Base-by-base conservation (phyloP, 345 rosid species). In the Populus pruinosa region DNA sequence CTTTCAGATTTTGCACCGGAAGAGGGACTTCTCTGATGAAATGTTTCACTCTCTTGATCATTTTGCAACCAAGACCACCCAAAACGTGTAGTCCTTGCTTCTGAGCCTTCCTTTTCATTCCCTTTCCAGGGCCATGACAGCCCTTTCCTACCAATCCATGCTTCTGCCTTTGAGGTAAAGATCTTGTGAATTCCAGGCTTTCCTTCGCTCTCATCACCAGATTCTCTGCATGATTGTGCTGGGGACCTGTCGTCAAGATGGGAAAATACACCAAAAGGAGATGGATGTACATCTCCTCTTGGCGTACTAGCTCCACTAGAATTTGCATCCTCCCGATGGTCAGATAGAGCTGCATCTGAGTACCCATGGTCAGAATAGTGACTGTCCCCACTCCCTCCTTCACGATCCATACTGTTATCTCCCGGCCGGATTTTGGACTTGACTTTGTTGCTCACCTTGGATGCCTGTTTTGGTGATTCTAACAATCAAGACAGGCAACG, bases 111-210 rank as follows among this genome's bases (percentile, higher is more conserved):
- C 76, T 53, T 88, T 82, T 89, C 99, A 77, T 87, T 90, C 78
- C 93, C 97, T 84, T 89, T 96, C 99, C 97, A 96, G 47, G 97
- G 99, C 98, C 97, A 96, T 43, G 97, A 81, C 74, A 96, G 73
- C 38, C 97, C 95, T 82, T 89, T 92, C 90, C 86, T 92, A 76
- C 84, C 90, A 79, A 96, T 89, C 96, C 95, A 91, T 71, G 92
- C 96, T 85, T 91, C 96, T 53, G 97, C 97, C 80, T 87, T 94
- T 59, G 94, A 88, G 74, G 95, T 81, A 72, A 91, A 80, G 70
- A 85, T 86, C 87, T 92, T 92, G 79, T 83, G 93, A 79, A 91
- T 87, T 31, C 92, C 82, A 73, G 90, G 83, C 80, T 90, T 92
- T 77, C 91, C 94, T 77, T 90, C 99, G 72, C 82, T 68, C 85